Evolutionary conservation across 75 land plant genomes (phyloP).

Genomic region (Chamaecyparis obtusa): DNA sequence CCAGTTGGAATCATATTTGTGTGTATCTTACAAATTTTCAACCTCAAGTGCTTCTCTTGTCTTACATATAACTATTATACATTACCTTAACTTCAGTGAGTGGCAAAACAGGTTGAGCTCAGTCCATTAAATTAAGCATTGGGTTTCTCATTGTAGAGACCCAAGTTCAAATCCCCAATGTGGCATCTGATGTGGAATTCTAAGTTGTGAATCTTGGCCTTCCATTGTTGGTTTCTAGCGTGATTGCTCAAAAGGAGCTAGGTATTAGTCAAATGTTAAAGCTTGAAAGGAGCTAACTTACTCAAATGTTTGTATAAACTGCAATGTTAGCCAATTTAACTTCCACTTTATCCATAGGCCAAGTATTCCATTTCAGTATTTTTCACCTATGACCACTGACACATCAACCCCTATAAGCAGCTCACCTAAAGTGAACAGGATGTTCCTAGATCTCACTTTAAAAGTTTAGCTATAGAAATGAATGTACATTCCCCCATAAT

Average conservation of each 20-base stretch:
- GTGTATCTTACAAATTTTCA: not conserved
- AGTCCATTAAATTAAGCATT: too few species aligned
- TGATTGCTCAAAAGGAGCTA: too few species aligned
- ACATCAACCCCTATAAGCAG: not conserved
- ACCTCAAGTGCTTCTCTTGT: not conserved
- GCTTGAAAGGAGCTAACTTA: too few species aligned
- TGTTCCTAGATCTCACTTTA: not conserved
- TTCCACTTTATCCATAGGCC: not conserved
- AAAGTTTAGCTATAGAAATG: not conserved
- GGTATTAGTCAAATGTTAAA: too few species aligned
- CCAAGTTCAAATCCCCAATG: too few species aligned
- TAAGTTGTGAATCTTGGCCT: too few species aligned
- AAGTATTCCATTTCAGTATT: not conserved
- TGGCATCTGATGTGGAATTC: too few species aligned
- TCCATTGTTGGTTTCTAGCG: too few species aligned
- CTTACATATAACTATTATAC: not conserved
- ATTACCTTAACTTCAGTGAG: not conserved
- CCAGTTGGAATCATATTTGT: not conserved
- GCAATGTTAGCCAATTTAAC: not conserved
- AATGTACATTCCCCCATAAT: not conserved
- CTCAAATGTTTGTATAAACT: not conserved
- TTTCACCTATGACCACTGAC: not conserved
- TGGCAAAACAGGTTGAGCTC: too few species aligned
- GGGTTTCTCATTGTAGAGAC: too few species aligned
- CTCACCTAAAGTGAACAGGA: not conserved